These are phyloP conservation scores for Diutina rugosa DNA, from an alignment of 1,139 yeast species.

Conservation along the genomic window DNA sequence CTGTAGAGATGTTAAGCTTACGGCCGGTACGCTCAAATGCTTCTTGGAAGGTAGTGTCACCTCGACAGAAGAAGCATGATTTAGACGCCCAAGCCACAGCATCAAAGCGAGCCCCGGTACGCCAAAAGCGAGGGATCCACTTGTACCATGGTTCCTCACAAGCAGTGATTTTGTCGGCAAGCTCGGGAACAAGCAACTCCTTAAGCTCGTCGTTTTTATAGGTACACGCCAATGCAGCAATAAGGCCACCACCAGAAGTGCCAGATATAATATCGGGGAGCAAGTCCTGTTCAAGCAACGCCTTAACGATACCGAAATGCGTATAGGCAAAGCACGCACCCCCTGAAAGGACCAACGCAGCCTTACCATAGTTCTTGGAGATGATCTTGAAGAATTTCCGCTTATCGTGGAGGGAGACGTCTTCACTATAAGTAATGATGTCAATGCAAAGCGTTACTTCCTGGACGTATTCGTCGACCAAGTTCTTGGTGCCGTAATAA, in stretches of 20 bases:
- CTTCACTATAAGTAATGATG: constrained; percentile 23
- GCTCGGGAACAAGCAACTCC: constrained; percentile 42
- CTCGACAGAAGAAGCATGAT: constrained; percentile 56
- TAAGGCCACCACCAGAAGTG: constrained; percentile 75
- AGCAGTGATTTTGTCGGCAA: constrained; percentile 57
- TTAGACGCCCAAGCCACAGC: constrained; percentile 65
- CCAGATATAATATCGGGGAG: constrained; percentile 65
- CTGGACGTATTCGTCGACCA: constrained; percentile 42
- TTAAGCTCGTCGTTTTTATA: constrained; percentile 56
- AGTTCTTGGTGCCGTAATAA: constrained; percentile 59
- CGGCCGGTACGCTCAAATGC: constrained; percentile 59
- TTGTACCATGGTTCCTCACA: constrained; percentile 53
- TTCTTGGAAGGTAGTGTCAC: constrained; percentile 62
- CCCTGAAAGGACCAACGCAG: constrained; percentile 66
- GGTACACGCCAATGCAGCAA: constrained; percentile 63
- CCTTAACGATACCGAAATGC: constrained; percentile 69
- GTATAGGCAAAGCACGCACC: constrained; percentile 74
- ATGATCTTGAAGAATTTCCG: constrained; percentile 44
- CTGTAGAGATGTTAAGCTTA: constrained; percentile 59
- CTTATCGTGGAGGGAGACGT: constrained; percentile 27
- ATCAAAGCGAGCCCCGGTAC: constrained; percentile 72
- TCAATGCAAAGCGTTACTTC: constrained; percentile 40
- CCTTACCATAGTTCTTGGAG: constrained; percentile 54
- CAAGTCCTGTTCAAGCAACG: constrained; percentile 51
- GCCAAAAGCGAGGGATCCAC: constrained; percentile 55